Conservation (phyloP, 495 filamentous ascomycete species). For the Staphylotrichum longicolle region DNA sequence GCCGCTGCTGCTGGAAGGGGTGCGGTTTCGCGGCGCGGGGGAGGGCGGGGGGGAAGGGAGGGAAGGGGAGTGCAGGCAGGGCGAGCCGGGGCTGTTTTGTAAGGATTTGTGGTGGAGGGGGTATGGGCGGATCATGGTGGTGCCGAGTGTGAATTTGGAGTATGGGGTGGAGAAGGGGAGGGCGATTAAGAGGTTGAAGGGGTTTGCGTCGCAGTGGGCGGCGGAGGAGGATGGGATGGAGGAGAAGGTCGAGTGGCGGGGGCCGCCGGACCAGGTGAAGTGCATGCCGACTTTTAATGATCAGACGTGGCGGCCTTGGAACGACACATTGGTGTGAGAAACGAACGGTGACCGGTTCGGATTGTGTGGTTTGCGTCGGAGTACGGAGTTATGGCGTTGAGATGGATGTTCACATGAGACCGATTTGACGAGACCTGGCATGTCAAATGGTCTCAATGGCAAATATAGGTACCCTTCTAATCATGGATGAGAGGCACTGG, state of each 20-base stretch:
- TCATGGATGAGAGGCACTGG: too few species aligned
- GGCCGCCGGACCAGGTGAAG: slow-evolving; percentile 28
- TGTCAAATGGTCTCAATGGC: too few species aligned
- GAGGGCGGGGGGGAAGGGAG: slow-evolving; percentile 8
- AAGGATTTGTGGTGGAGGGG: slow-evolving; percentile 51
- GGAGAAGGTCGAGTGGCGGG: slow-evolving; percentile 18
- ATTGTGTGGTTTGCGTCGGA: too few species aligned
- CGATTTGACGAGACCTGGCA: too few species aligned
- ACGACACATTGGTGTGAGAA: slow-evolving; percentile 17
- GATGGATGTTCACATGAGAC: too few species aligned
- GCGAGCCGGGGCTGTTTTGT: slow-evolving; percentile 48
- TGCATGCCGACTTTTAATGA: slow-evolving; percentile 29
- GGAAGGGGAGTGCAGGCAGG: slow-evolving; percentile 43
- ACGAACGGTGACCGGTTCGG: too few species aligned
- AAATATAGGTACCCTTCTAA: too few species aligned
- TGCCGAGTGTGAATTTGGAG: slow-evolving; percentile 49
- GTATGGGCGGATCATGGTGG: slow-evolving; percentile 47
- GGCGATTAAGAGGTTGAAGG: slow-evolving; percentile 41
- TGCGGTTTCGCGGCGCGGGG: slow-evolving; percentile 38
- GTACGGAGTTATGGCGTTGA: too few species aligned
- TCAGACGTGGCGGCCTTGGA: slow-evolving; percentile 30
- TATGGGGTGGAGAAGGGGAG: slow-evolving; percentile 37
- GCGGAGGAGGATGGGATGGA: slow-evolving; percentile 5
- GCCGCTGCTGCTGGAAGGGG: slow-evolving; percentile 35
- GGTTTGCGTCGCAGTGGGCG: slow-evolving; percentile 31